phyloP scores from a whole-genome alignment of 2,329 filamentous ascomycete species.

The Aspergillus sp. region DNA sequence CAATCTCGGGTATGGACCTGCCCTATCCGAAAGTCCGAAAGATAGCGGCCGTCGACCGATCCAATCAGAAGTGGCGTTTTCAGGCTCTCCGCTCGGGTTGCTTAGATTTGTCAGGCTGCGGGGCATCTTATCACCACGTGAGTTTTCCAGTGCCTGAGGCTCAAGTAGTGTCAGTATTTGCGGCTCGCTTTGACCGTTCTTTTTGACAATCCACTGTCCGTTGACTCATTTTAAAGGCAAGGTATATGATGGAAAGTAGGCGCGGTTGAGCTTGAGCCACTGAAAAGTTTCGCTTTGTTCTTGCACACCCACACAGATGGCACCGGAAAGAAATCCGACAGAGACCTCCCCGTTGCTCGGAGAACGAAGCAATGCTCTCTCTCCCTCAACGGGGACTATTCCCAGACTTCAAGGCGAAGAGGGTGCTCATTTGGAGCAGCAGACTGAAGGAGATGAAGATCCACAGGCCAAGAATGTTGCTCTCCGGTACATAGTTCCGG shows the following conservation, averaged over 20 bases:
- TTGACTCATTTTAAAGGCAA: background rate
- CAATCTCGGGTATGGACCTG: too few species aligned
- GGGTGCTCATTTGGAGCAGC: slow-evolving; percentile 16
- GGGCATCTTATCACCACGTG: slow-evolving; percentile 16
- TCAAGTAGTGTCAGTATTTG: background rate
- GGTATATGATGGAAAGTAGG: background rate
- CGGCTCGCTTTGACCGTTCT: background rate
- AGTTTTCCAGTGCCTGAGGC: background rate
- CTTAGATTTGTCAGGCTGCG: slow-evolving; percentile 3
- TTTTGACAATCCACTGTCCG: background rate
- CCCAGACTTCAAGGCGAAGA: slow-evolving; percentile 4
- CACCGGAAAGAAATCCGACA: slow-evolving; percentile 15
- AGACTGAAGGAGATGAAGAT: slow-evolving; percentile 6
- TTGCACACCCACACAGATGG: slow-evolving; percentile 13
- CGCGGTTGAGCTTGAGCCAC: background rate
- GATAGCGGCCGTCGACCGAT: background rate
- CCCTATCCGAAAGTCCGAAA: background rate
- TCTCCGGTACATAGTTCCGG: slow-evolving; percentile 55
- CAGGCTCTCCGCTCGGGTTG: background rate
- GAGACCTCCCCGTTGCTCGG: slow-evolving; percentile 44
- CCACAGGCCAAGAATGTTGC: slow-evolving; percentile 27
- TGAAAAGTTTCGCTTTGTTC: background rate
- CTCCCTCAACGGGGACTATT: slow-evolving; percentile 19
- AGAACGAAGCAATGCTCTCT: slow-evolving; percentile 19
- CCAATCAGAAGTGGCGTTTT: background rate